Evolutionary conservation across 352 stramenopile genomes (phyloP).

Genomic region (Plasmopara viticola): DNA sequence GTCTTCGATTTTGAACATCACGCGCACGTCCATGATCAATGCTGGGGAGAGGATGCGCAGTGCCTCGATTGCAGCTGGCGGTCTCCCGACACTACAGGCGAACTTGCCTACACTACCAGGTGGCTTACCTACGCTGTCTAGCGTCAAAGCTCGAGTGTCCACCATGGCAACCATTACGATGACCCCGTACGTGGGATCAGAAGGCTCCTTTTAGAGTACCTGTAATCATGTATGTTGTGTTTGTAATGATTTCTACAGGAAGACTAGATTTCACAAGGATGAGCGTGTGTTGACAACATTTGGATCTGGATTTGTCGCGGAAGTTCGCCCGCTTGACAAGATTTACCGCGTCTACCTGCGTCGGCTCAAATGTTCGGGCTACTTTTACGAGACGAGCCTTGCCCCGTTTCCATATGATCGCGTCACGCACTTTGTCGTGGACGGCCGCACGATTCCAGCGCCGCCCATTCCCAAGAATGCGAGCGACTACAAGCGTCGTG

Average conservation of each 20-base stretch:
- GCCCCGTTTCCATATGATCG: constrained; percentile 75
- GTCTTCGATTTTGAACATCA: constrained; percentile 72
- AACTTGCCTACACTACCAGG: constrained; percentile 27
- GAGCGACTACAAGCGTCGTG: constrained; percentile 57
- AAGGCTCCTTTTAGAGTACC: background rate
- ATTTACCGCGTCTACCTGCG: constrained; percentile 79
- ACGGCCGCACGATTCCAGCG: constrained; percentile 57
- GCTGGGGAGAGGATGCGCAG: constrained; percentile 54
- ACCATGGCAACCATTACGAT: constrained; percentile 71
- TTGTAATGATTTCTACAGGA: constrained; percentile 24
- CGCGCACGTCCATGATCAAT: constrained; percentile 61
- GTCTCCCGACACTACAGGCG: constrained; percentile 37
- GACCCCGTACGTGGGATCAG: constrained; percentile 34
- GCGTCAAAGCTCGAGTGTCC: constrained; percentile 58
- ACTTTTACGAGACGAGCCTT: constrained; percentile 66
- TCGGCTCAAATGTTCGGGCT: constrained; percentile 61
- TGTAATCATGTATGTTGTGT: background rate
- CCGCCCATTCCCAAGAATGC: constrained; percentile 63
- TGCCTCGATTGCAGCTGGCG: constrained; percentile 43
- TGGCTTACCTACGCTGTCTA: constrained; percentile 59
- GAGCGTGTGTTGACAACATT: constrained; percentile 74
- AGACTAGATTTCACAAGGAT: constrained; percentile 61
- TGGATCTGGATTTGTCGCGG: constrained; percentile 71
- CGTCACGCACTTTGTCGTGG: constrained; percentile 81
- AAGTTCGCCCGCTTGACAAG: constrained; percentile 46